Evolutionary conservation across 2,329 filamentous ascomycete species (phyloP), one percentile per base, ranked within the genome.

Genomic region (Sporothrix euskadiensis): DNA sequence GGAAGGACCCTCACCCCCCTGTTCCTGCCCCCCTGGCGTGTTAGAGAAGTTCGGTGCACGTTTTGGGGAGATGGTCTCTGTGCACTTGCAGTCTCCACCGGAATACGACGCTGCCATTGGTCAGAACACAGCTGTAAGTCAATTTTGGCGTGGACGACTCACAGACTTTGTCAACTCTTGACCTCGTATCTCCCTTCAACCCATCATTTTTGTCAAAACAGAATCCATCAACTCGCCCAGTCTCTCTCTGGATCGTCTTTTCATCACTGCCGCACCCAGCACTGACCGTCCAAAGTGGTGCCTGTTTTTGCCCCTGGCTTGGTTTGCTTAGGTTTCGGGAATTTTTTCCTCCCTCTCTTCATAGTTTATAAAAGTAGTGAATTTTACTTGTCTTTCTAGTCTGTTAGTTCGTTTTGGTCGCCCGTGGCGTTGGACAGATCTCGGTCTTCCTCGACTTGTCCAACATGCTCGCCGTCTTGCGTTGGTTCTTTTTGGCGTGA

Each of bases 1-100:
- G 41, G 22, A 12, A 66, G 26, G 39, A 16, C 35, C n/a, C 39
- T 66, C 39, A 63, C 59, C 59, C 59, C 59, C 59, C 59, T 65
- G 61, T 65, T 52, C 63, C 63, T 68, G 41, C 22, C 47, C 47
- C 65, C 65, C 16, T 69, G 65, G 47, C 47, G 65, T 69, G 65
- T 69, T 54, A 52, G 65, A 69, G 65, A 54, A 39, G 32, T 35
- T 52, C 8, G 65, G 65, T 39, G 44, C 47, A 69, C 47, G 65
- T 69, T 69, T 69, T 69, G 47, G 16, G 65, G 16, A 47, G 61
- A 52, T 7, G 35, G 39, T 8, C 61, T 52, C 35, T 22, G 44
- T 54, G 44, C 14, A 49, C 63, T 22, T 32, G n/a, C 12, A 2
- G 65, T 35, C 65, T 35, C 65, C 65, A 69, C 65, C 47, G 47